Base-by-base conservation (phyloP, 1,284 basidiomycete genomes). In the Sporisorium iseilematis-ciliati region DNA sequence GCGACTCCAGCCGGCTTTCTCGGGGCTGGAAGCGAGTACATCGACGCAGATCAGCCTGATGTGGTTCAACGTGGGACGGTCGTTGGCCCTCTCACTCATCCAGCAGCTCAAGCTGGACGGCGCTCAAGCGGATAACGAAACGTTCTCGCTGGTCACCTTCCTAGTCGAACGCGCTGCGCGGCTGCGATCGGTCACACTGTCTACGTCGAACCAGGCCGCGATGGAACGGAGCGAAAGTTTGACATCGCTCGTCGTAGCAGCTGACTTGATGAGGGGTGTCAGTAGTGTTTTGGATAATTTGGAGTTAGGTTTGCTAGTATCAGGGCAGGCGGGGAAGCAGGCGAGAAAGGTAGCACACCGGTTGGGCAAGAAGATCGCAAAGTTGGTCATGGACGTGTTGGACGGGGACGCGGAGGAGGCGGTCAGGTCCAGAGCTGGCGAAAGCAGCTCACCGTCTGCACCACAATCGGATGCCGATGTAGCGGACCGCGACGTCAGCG, bases 401-500 rank as follows among this genome's bases (percentile, higher is more conserved):
- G 71, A 80, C 25, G 65, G 61, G 0, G 81, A 82, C 23, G 60
- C 59, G 20, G 73, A 81, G 21, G 74, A 80, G 38, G 57, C 50
- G 12, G 21, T 64, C 12, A 46, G 45, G 2, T 12, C 61, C n/a
- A 29, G 35, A 25, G 25, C n/a, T 16, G 35, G 20, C 10, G 12
- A n/a, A 10, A 5, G 12, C 12, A 6, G 4, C 29, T 16, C 11
- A 18, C 7, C 20, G 25, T 21, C 20, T 6, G 21, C 7, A 4
- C 11, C 11, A n/a, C 29, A 45, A 11, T 21, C 16, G 20, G 21
- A n/a, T 7, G 11, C 7, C 20, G 42, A 40, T n/a, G 20, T 48
- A 1, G 10, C 46, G 23, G 43, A 11, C 25, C 40, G 26, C 7
- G 64, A 56, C 2, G 25, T 60, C 18, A 50, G 48, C 23, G 31